Evolutionary conservation across 805 yeast species (phyloP), one percentile per base, ranked within the genome.

Genomic region (Candida awuae): DNA sequence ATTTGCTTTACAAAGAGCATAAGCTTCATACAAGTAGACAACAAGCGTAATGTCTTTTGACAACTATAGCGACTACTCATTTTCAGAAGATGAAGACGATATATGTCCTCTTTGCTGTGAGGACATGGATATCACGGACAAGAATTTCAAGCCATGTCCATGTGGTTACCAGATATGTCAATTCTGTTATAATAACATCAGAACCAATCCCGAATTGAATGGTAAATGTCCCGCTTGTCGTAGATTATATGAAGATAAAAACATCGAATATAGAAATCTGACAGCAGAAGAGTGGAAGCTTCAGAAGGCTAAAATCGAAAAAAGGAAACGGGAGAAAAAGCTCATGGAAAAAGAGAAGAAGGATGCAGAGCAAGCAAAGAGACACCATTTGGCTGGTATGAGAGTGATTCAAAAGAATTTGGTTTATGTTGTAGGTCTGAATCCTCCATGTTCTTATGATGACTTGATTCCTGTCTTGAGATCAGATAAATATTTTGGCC

Each of bases 81-180:
- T 79, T 45, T 77, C 85, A 30, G 94, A 84, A 51, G 46, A 47
- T 27, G 92, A 83, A 51, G 90, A 80, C 50, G 94, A 84, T 48
- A 68, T 71, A 49, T 80, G 95, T 65, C 98, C 98, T 41, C 74
- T 92, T 47, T 92, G 99, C 67, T 90, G 88, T 55, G 99, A 92
- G 63, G 97, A 92, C 59, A 80, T 92, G 87, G 99, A 92, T 62
- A 78, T 90, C 34, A 83, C 95, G 14, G 98, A 92, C 63, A 86
- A 84, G 56, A 85, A 87, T 65, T 92, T 92, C 70, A 86, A 83
- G 61, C 99, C 99, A n/a, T 92, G 99, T 68, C 97, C 97, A 1
- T 92, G 99, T 66, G 99, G 99, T 15, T 92, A 92, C 56, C 97
- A 94, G 60, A 84, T 92, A 42, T 92, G 99, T 61, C 97, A 90